Base-by-base conservation (phyloP, 495 filamentous ascomycete genomes). In the Rusavskia elegans region DNA sequence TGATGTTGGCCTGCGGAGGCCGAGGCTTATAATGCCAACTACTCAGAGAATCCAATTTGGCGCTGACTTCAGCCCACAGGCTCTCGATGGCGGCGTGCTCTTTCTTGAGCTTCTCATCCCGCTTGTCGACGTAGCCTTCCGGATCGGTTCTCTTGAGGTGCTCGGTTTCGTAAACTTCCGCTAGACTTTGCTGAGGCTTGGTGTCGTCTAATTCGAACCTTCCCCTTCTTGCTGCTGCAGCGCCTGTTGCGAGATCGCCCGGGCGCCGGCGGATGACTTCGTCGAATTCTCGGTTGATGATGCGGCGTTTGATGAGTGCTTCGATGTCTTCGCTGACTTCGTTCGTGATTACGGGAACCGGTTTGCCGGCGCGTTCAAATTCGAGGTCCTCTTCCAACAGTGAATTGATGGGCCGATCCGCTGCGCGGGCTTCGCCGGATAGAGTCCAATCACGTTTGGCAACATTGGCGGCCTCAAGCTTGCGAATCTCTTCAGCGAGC, bases 21-120 rank as follows among this genome's bases (percentile, higher is more conserved):
- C 87, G 90, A 3, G 92, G 92, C 64, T 86, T 89, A 73, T 94
- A 97, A 64, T 95, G 85, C 87, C 87, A 95, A 62, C 83, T 94
- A 61, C 80, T 88, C 42, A 98, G 78, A 21, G 84, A 79, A 65
- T 98, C 93, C 46, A 98, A 75, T 57, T 84, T 85, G 21, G 77
- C 77, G 61, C 77, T 79, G 45, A 95, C 73, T 45, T 87, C 83
- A 58, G 78, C 82, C 87, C 93, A 98, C 64, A 95, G 70, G 41
- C 68, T 68, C 61, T 81, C 79, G 55, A 97, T 85, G 64, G 95
- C 88, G n/a, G 75, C 71, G 64, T 96, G 86, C 58, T 95, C 85
- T 48, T 82, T 81, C 57, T 76, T 76, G 32, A 88, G 64, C 64
- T 88, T 90, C 63, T 92, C 87, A 60, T 90, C 82, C 23, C 79